These are phyloP conservation scores for Globisporangium sylvaticum DNA, from an alignment of 352 stramenopile genomes.

Conservation along the genomic window DNA sequence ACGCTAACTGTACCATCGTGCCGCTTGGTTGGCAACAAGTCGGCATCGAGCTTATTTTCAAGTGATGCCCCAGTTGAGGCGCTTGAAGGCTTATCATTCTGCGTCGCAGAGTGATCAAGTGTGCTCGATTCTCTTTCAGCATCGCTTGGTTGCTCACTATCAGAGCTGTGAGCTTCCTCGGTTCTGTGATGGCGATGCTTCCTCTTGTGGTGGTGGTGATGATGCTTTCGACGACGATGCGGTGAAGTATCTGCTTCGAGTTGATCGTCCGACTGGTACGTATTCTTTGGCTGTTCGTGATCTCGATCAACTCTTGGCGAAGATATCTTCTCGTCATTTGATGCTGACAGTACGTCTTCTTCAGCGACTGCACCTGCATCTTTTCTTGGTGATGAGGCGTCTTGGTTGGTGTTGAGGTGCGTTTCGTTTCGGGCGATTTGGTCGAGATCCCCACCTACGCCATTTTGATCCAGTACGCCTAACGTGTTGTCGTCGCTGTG, in stretches of 20 bases:
- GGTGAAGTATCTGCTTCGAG: neutral
- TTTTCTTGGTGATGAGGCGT: neutral
- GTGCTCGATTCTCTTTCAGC: neutral
- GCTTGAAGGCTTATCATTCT: neutral
- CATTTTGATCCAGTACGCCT: neutral
- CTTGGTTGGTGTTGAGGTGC: neutral
- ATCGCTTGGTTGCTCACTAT: neutral
- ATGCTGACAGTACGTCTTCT: neutral
- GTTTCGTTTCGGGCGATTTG: neutral
- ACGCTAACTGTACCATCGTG: neutral
- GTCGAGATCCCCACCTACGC: neutral
- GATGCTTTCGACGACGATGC: conserved; percentile 1
- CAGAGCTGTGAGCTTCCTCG: neutral
- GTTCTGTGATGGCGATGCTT: neutral
- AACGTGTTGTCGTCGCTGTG: neutral
- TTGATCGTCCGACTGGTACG: neutral
- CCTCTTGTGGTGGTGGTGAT: conserved; percentile 7
- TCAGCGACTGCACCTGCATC: neutral
- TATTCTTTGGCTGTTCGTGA: neutral
- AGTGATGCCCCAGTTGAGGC: neutral
- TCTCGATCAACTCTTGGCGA: neutral
- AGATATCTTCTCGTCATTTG: neutral
- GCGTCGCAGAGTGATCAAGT: neutral
- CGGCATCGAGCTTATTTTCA: neutral
- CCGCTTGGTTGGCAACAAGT: neutral